Conservation (phyloP, 768 basidiomycete genomes). For the Mycena sanguinolenta region DNA sequence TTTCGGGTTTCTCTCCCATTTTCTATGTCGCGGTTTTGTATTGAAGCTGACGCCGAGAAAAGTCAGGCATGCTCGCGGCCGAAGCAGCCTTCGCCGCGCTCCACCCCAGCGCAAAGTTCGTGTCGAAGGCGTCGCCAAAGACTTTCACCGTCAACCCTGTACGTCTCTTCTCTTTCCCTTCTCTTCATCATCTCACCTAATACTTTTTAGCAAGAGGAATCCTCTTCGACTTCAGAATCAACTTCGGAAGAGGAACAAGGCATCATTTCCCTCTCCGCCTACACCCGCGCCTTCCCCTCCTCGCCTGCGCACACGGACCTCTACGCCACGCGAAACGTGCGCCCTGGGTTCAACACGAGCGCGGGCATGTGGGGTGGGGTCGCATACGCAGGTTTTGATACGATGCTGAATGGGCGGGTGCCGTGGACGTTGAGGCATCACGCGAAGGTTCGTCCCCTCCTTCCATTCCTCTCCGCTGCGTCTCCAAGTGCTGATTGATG, state of each 20-base stretch:
- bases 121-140: constrained; percentile 14
- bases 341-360: constrained; percentile 87
- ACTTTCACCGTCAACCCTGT: constrained; percentile 15
- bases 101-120: constrained; percentile 40
- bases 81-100: constrained; percentile 85
- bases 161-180: not conserved
- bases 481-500: no score
- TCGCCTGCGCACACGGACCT: constrained; percentile 93
- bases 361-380: constrained; percentile 92
- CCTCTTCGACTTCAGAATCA: no score
- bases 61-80: constrained; percentile 97
- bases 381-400: constrained; percentile 90
- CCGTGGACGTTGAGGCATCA: constrained; percentile 93
- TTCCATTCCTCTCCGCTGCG: not conserved
- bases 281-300: constrained; percentile 74
- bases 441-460: not conserved
- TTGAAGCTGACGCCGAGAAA: no score
- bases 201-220: no score
- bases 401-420: constrained; percentile 84
- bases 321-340: constrained; percentile 90
- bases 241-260: no score
- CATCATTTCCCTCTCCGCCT: constrained; percentile 63
- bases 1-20: no score
- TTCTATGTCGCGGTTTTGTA: no score
- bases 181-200: no score